A percentile compares a stretch with the other conserved stretches of the same genome.
These are phyloP conservation scores for Phylloporus rhodoxanthus DNA, from an alignment of 768 basidiomycete species.

Conservation along the genomic window DNA sequence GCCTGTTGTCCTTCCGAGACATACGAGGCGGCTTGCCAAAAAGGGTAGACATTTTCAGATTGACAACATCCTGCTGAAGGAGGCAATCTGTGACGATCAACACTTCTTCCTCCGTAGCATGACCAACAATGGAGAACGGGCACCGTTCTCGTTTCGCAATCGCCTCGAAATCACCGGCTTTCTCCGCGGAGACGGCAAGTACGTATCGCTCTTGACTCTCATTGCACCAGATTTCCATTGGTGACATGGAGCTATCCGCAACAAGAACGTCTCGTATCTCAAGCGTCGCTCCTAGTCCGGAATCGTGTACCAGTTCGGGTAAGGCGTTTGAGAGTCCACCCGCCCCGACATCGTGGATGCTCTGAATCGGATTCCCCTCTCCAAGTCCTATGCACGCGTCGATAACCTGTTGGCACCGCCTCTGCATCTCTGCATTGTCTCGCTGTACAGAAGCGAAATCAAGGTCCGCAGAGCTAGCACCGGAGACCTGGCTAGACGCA, in stretches of 20 bases:
- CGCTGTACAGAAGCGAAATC: conserved; percentile 98
- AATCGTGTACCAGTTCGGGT: conserved; percentile 95
- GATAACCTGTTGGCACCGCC: conserved; percentile 95
- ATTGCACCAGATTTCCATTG: conserved; percentile 99
- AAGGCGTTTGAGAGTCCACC: conserved; percentile 95
- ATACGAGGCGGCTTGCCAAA: conserved; percentile 96
- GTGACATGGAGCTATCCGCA: conserved; percentile 90
- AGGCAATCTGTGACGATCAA: conserved; percentile 87
- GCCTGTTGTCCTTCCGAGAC: conserved; percentile 62
- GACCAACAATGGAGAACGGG: conserved; percentile 88
- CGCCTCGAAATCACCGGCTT: conserved; percentile 56
- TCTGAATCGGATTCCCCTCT: conserved; percentile 74
- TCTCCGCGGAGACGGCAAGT: conserved; percentile 71
- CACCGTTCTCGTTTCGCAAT: conserved; percentile 88
- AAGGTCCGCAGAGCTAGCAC: conserved; percentile 83
- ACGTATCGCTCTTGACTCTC: conserved; percentile 98
- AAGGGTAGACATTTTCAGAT: conserved; percentile 88
- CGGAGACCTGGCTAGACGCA: conserved; percentile 89
- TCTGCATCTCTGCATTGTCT: conserved; percentile 98
- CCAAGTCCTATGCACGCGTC: conserved; percentile 73
- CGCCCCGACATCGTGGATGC: conserved; percentile 97
- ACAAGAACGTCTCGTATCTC: conserved; percentile 92
- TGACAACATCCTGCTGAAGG: conserved; percentile 72
- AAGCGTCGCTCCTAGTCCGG: conserved; percentile 82
- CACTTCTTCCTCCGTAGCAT: conserved; percentile 74